phyloP scores from a whole-genome alignment of 768 basidiomycete species.

The Amylocystis lapponica region DNA sequence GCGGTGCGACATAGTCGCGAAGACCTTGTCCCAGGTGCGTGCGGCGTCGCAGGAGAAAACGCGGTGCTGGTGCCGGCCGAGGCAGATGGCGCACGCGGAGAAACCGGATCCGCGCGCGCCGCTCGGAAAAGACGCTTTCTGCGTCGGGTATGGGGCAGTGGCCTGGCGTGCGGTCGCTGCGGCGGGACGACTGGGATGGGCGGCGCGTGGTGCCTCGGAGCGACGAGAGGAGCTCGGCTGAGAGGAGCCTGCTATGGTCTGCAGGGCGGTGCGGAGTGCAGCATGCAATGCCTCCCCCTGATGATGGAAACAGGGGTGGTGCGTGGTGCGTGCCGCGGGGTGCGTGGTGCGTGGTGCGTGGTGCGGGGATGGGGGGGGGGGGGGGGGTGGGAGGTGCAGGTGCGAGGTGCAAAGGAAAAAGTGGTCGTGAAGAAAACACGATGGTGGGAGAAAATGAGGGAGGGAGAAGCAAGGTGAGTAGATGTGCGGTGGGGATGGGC shows the following conservation, averaged over 20 bases:
- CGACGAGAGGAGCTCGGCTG: no score
- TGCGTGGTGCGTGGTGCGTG: neutral
- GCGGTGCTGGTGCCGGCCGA: conserved; percentile 1
- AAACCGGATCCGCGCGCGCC: neutral
- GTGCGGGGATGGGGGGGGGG: neutral
- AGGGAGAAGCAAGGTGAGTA: neutral
- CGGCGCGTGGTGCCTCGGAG: no score
- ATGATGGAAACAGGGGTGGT: neutral
- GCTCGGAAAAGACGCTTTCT: neutral
- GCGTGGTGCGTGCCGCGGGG: neutral
- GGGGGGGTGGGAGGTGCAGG: no score
- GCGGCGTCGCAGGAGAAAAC: neutral
- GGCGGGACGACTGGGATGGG: no score
- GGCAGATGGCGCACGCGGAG: neutral
- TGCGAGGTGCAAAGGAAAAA: no score
- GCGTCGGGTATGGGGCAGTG: neutral
- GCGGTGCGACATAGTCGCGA: neutral
- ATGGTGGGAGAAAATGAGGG: no score
- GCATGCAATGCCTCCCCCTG: neutral
- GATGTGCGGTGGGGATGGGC: neutral
- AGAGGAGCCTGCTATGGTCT: no score
- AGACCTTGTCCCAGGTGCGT: neutral
- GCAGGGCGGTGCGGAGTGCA: neutral
- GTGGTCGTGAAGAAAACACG: no score
- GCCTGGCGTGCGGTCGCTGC: neutral